Base-by-base conservation (phyloP, 2,329 filamentous ascomycete genomes). In the Tricladium varicosporioides region DNA sequence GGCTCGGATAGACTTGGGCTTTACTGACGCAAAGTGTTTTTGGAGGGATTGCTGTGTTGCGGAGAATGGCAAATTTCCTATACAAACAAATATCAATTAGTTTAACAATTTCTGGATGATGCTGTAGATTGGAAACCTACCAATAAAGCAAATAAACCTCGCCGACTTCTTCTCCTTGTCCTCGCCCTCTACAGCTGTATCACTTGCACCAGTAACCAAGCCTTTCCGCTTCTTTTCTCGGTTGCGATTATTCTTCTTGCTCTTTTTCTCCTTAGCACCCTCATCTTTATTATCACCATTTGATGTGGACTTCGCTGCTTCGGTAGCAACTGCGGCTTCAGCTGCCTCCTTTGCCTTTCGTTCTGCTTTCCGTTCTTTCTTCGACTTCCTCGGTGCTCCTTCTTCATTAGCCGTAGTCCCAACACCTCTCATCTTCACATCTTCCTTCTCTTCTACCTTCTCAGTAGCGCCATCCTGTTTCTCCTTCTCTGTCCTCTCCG, bases 61-160 rank as follows among this genome's bases (percentile, higher is more conserved):
- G 60, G 81, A 86, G 81, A 85, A 97, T 50, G 93, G 93, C 5
- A 97, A 87, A 76, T 97, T 97, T 71, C 93, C 91, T 82, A 64
- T 15, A 58, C 60, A 16, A 67, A 63, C 33, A 70, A 70, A 64
- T 27, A 27, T 27, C 22, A 27, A 69, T 65, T 58, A 73, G 75
- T 66, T 67, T 63, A 36, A 69, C 70, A 53, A 9, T 22, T n/a
- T 40, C n/a, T 5, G 14, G 69, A 67, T 48, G 60, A 57, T 49
- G 71, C 68, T 47, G 60, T 32, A 63, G 19, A 32, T 56, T 62
- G 59, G 58, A 14, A n/a, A 70, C 75, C 18, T 75, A 84, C 84
- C 87, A 62, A 93, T 85, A 74, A 94, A 94, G 67, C 87, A 83
- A 59, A 92, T 91, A 76, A 91, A 91, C 59, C 88, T 81, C 14